Conservation (phyloP, 352 stramenopile genomes). For the Globisporangium orthogonon region DNA sequence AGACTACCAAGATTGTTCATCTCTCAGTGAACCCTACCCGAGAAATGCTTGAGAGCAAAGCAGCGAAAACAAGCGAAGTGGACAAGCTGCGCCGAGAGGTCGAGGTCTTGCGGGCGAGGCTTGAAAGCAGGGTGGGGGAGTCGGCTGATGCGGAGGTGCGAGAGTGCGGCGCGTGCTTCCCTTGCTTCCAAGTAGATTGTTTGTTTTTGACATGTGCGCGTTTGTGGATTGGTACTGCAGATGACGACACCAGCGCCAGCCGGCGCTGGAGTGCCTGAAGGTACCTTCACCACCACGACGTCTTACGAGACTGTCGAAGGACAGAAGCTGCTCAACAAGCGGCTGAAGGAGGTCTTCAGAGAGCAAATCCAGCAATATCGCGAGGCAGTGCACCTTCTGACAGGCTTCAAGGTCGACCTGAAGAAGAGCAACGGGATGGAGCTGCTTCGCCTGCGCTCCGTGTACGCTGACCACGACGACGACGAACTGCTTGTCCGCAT, state of each 20-base stretch:
- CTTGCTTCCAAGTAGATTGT: not conserved
- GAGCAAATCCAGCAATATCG: constrained; percentile 88
- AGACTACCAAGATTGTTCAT: constrained; percentile 86
- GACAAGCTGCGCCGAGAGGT: constrained; percentile 46
- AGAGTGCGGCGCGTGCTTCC: not conserved
- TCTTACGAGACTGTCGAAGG: constrained; percentile 82
- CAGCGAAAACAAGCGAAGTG: constrained; percentile 26
- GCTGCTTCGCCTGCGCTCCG: constrained; percentile 65
- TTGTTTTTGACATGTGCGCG: not conserved
- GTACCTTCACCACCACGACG: constrained; percentile 63
- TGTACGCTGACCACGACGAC: constrained; percentile 81
- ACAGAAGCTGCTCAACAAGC: constrained; percentile 83
- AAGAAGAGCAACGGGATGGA: constrained; percentile 77
- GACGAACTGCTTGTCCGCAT: constrained; percentile 85
- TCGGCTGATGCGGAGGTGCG: constrained; percentile 25
- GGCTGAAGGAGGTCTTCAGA: constrained; percentile 85
- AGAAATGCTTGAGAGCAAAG: constrained; percentile 47
- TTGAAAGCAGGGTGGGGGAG: constrained; percentile 25
- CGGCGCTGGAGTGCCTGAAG: constrained; percentile 10
- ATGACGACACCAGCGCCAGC: not conserved
- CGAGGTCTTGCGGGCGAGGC: constrained; percentile 36
- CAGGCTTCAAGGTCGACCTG: constrained; percentile 85
- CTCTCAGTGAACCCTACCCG: constrained; percentile 78
- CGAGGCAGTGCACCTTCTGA: constrained; percentile 86
- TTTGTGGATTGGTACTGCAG: constrained; percentile 1